These are phyloP conservation scores for Microsporum audouinii DNA, from an alignment of 2,329 filamentous ascomycete genomes.

Conservation along the genomic window DNA sequence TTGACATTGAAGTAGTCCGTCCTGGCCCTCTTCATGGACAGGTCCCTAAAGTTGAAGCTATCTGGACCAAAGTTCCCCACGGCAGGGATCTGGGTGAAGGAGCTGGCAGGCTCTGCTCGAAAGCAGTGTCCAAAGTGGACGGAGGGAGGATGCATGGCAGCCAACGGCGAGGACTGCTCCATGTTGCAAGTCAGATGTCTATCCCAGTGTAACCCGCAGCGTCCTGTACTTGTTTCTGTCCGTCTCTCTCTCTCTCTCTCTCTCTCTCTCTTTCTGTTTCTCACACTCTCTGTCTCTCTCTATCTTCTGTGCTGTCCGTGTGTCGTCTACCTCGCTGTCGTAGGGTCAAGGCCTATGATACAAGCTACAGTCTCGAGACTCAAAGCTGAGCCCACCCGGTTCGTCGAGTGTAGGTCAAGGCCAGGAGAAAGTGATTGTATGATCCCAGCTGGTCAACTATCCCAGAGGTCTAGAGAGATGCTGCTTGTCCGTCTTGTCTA, in stretches of 20 bases:
- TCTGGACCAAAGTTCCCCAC: constrained; percentile 48
- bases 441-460: too few species aligned
- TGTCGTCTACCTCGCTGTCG: too few species aligned
- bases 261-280: not conserved
- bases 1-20: constrained; percentile 75
- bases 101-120: constrained; percentile 43
- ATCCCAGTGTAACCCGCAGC: constrained; percentile 2
- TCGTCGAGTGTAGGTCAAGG: too few species aligned
- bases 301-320: too few species aligned
- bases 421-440: too few species aligned
- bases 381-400: too few species aligned
- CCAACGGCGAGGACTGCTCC: constrained; percentile 88
- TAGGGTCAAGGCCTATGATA: too few species aligned
- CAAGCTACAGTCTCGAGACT: too few species aligned
- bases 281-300: not conserved
- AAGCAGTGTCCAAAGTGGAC: constrained; percentile 53
- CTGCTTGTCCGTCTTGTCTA: too few species aligned
- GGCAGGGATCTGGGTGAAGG: constrained; percentile 42
- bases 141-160: constrained; percentile 72
- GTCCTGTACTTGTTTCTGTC: not conserved
- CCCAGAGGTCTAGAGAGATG: too few species aligned
- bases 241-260: not conserved
- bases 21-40: constrained; percentile 57
- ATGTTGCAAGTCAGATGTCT: constrained; percentile 39
- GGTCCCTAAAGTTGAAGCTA: constrained; percentile 64